Conservation (phyloP, 345 rosid genomes). For the Hibiscus trionum region DNA sequence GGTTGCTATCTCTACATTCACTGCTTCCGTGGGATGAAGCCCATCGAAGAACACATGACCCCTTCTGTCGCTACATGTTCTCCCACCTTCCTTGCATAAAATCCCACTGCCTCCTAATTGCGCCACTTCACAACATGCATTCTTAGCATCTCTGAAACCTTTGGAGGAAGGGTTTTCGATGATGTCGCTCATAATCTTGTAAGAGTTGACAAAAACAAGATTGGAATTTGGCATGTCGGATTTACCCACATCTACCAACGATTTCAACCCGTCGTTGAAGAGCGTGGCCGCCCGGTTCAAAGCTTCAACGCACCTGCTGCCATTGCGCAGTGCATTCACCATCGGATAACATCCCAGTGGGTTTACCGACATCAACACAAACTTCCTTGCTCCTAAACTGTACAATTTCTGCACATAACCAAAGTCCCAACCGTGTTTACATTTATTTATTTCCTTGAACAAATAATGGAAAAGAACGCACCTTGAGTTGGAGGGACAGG, state of each 20-base stretch:
- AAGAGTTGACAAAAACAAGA: constrained; percentile 38
- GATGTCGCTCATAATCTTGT: constrained; percentile 40
- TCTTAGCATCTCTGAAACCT: constrained; percentile 27
- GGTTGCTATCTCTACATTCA: constrained; percentile 30
- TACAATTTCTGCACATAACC: constrained; percentile 36
- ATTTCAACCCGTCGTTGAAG: constrained; percentile 34
- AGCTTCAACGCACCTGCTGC: constrained; percentile 19
- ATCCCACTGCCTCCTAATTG: constrained; percentile 32
- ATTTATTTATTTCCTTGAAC: neutral
- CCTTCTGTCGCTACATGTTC: constrained; percentile 23
- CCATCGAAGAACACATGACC: constrained; percentile 45
- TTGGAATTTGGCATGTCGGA: constrained; percentile 24
- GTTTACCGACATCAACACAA: constrained; percentile 36
- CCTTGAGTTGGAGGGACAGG: constrained; percentile 39
- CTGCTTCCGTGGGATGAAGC: constrained; percentile 59
- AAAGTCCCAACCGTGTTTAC: neutral
- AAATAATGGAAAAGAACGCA: constrained; percentile 4
- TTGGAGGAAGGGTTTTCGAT: constrained; percentile 24
- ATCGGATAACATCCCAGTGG: constrained; percentile 16
- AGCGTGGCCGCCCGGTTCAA: constrained; percentile 43
- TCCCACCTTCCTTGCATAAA: constrained; percentile 22
- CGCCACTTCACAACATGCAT: constrained; percentile 33
- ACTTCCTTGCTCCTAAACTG: constrained; percentile 46
- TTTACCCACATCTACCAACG: constrained; percentile 11
- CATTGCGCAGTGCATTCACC: neutral